These are phyloP conservation scores for Arthroderma sp. DNA, from an alignment of 2,329 filamentous ascomycete genomes.

Conservation along the genomic window DNA sequence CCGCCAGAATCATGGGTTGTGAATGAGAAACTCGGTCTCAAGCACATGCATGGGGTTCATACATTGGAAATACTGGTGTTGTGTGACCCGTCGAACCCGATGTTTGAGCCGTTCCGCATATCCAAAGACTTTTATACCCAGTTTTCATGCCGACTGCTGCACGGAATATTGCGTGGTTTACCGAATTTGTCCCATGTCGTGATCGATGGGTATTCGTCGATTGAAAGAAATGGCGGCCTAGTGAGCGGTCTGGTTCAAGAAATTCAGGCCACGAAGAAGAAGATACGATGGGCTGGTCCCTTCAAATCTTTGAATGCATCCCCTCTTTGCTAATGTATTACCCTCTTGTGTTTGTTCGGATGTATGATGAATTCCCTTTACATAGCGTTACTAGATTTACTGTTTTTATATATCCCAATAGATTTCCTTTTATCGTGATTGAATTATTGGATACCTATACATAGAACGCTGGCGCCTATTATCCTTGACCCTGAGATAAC, in stretches of 20 bases:
- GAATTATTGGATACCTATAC: background rate
- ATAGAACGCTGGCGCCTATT: background rate
- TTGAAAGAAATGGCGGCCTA: slow-evolving; percentile 1
- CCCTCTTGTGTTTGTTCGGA: background rate
- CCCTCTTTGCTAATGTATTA: background rate
- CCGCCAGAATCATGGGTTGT: slow-evolving; percentile 4
- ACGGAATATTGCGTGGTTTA: background rate
- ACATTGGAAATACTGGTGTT: slow-evolving; percentile 3
- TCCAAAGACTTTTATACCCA: slow-evolving; percentile 5
- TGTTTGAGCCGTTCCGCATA: slow-evolving; percentile 1
- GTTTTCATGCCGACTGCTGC: background rate
- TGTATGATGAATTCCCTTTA: background rate
- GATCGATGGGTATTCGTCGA: background rate
- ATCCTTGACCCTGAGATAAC: background rate
- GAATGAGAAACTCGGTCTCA: slow-evolving; percentile 2
- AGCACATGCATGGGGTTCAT: background rate
- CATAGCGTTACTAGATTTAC: background rate
- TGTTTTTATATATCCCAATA: background rate
- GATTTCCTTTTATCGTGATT: background rate
- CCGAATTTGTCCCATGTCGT: background rate
- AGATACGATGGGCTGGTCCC: slow-evolving; percentile 2
- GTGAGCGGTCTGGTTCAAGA: slow-evolving; percentile 1
- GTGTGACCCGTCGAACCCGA: slow-evolving; percentile 2
- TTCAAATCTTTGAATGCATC: background rate
- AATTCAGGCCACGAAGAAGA: background rate